Percentiles rank a stretch among this genome's conserved stretches.
phyloP scores from a whole-genome alignment of 192 early-diverging fungal species.

The Borealophlyctis nickersoniae region DNA sequence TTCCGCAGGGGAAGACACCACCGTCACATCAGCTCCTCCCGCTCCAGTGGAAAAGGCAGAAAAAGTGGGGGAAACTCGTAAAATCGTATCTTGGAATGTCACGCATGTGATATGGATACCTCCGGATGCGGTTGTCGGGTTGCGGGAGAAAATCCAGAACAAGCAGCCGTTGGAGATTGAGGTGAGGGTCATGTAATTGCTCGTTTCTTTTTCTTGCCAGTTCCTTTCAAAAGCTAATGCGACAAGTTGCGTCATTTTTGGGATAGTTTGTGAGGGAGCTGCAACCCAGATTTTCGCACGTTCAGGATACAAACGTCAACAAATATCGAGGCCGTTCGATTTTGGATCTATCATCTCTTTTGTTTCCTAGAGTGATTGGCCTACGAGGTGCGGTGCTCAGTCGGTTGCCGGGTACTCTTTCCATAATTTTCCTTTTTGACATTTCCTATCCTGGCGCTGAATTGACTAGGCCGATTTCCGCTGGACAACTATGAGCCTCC shows the following conservation, averaged over 20 bases:
- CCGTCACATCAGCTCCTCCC: background rate
- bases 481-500: slow-evolving; percentile 28
- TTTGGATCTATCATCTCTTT: slow-evolving; percentile 40
- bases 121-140: slow-evolving; percentile 40
- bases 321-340: slow-evolving; percentile 43
- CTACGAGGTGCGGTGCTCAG: slow-evolving; percentile 27
- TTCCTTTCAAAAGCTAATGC: too few species aligned
- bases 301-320: slow-evolving; percentile 37
- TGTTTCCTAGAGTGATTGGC: slow-evolving; percentile 53
- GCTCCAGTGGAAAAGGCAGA: slow-evolving; percentile 15
- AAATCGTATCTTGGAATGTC: slow-evolving; percentile 43
- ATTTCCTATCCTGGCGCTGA: background rate
- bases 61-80: slow-evolving; percentile 31
- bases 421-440: slow-evolving; percentile 1
- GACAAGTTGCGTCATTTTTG: slow-evolving; percentile 3
- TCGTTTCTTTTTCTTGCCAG: too few species aligned
- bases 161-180: slow-evolving; percentile 48
- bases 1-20: too few species aligned
- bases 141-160: slow-evolving; percentile 41
- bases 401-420: too few species aligned
- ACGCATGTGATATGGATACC: slow-evolving; percentile 44
- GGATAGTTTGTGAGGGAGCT: slow-evolving; percentile 44
- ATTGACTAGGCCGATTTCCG: slow-evolving; percentile 28
- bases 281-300: slow-evolving; percentile 46
- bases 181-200: slow-evolving; percentile 31